These are phyloP conservation scores for Serendipita sp. DNA, from an alignment of 768 basidiomycete species.

Conservation along the genomic window DNA sequence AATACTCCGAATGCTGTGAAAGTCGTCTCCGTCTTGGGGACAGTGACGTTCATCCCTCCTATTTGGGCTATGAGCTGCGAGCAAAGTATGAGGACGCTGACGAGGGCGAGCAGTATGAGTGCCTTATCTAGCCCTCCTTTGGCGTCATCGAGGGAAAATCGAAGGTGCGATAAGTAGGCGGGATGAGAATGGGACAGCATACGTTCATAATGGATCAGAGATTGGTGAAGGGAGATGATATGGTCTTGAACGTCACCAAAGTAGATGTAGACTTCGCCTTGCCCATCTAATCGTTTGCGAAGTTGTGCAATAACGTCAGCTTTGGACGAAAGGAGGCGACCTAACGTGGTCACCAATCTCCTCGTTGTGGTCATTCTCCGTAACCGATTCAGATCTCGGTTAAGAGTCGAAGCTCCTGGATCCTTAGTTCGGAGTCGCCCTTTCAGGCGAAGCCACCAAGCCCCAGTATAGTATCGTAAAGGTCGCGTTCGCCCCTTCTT, in stretches of 20 bases:
- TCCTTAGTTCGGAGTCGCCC: neutral
- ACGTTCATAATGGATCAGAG: conserved; percentile 72
- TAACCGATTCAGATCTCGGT: conserved; percentile 29
- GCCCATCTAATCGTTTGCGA: conserved; percentile 51
- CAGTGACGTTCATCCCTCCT: neutral
- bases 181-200: conserved; percentile 81
- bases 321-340: conserved; percentile 62
- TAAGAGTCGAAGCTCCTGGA: neutral
- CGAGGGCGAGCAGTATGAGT: conserved; percentile 47
- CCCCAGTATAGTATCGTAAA: neutral
- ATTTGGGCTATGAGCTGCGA: conserved; percentile 30
- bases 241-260: conserved; percentile 92
- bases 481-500: too few species aligned
- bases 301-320: conserved; percentile 68
- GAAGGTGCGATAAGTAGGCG: conserved; percentile 65
- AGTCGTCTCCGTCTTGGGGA: neutral
- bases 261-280: conserved; percentile 65
- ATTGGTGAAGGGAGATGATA: conserved; percentile 72
- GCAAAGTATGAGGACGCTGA: conserved; percentile 52
- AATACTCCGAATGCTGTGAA: neutral
- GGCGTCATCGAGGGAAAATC: conserved; percentile 40
- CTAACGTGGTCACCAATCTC: conserved; percentile 62
- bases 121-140: conserved; percentile 51
- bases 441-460: neutral
- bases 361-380: conserved; percentile 67